Evolutionary conservation across 208 protist genomes (phyloP), one percentile per base, ranked within the genome.

Genomic region (Trypanosomatidae sp.): DNA sequence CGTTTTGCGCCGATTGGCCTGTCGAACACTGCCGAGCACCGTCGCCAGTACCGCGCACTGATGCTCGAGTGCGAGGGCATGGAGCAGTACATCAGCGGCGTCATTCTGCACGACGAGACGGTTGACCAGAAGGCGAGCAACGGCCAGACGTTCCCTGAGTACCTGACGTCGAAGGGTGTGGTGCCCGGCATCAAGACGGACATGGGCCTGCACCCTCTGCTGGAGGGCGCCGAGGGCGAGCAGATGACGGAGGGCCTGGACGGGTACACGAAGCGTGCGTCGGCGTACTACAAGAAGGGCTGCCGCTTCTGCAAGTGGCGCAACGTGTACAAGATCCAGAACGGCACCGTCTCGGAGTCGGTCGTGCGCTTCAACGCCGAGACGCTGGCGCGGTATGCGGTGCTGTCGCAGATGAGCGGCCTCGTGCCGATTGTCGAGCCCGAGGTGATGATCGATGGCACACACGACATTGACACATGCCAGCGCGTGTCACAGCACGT

Each of bases 381-480:
- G 33, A 88, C 71, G 10, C 76, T 98, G 25, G 96, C 96, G 23
- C 78, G 93, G 30, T 98, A 98, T 51, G 96, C 92, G 25, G 53
- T 82, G 20, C 96, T 98, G 28, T 98, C 81, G 33, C 96, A 98
- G 78, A 61, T 74, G 47, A 83, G 84, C 61, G 96, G 97, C 47
- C 71, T 99, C 10, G 95, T 97, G 33, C 96, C 96, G 28, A 98
- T 98, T 56, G 92, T 99, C 43, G 96, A 98, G 71, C 96, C 96
- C 16, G 95, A 98, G 66, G 74, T 95, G 46, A 88, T 96, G 66
- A 96, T 97, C 57, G 94, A 98, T 41, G 96, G 96, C 48, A 71
- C 64, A 28, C 96, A 98, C 74, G 62, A 74, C 48, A 78, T 98
- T 45, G 83, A 94, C 25, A 70, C 56, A 18, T 95, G 60, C 38